Conservation (phyloP, 2,329 filamentous ascomycete species). For the Cyphellophora europaea region DNA sequence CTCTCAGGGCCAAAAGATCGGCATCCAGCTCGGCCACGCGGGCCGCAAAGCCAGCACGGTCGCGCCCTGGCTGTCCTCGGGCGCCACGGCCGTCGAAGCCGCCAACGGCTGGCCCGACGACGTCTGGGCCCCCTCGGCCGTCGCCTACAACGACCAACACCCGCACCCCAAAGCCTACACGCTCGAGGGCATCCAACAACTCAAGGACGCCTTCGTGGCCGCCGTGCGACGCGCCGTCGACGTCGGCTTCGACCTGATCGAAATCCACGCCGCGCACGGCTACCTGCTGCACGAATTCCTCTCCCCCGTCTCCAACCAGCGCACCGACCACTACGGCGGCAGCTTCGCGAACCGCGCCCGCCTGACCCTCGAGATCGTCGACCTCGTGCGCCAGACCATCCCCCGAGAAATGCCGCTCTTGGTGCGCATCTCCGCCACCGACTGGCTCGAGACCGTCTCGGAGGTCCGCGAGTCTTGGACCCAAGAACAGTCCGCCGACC, state of each 20-base stretch:
- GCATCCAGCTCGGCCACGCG: slow-evolving; percentile 69
- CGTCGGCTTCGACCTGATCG: slow-evolving; percentile 68
- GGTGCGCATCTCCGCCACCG: slow-evolving; percentile 62
- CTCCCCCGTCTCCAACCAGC: slow-evolving; percentile 58
- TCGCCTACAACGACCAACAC: slow-evolving; percentile 53
- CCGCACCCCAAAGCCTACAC: slow-evolving; percentile 60
- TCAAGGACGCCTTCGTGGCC: slow-evolving; percentile 17
- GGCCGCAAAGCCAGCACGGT: slow-evolving; percentile 58
- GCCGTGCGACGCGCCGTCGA: slow-evolving; percentile 52
- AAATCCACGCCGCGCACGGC: slow-evolving; percentile 73
- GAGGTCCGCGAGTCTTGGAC: slow-evolving; percentile 57
- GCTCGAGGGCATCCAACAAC: slow-evolving; percentile 51
- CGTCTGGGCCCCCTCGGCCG: slow-evolving; percentile 48
- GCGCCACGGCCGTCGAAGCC: slow-evolving; percentile 45
- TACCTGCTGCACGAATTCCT: slow-evolving; percentile 66
- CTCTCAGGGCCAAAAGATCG: slow-evolving; percentile 58
- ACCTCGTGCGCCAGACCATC: slow-evolving; percentile 52
- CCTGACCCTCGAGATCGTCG: slow-evolving; percentile 57
- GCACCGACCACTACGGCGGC: slow-evolving; percentile 49
- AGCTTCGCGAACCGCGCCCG: slow-evolving; percentile 56
- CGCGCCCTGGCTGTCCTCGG: slow-evolving; percentile 53
- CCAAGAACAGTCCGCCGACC: slow-evolving; percentile 50
- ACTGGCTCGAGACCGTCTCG: slow-evolving; percentile 58
- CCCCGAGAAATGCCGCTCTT: slow-evolving; percentile 63
- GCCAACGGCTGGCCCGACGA: slow-evolving; percentile 47